These are phyloP conservation scores for Ligustrum vulgare DNA, from an alignment of 257 asterid species.

Conservation along the genomic window DNA sequence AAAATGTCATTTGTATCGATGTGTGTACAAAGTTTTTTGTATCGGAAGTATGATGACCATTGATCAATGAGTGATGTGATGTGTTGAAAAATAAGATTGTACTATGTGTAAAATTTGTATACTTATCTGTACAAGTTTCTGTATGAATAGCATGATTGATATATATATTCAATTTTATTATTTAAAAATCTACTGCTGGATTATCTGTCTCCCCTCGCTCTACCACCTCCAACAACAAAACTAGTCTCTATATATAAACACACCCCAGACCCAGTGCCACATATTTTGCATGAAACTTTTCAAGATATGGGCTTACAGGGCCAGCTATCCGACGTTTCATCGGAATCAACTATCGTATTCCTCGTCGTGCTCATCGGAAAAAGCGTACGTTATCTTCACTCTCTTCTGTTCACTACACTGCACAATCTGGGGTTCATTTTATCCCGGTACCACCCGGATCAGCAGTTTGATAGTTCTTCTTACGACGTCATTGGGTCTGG, in stretches of 20 bases:
- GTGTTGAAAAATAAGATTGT: too few species aligned
- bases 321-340: slow-evolving; percentile 64
- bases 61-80: too few species aligned
- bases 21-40: too few species aligned
- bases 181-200: too few species aligned
- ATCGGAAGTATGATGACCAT: too few species aligned
- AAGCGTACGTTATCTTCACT: slow-evolving; percentile 47
- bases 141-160: too few species aligned
- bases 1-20: too few species aligned
- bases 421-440: slow-evolving; percentile 34
- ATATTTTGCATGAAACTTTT: background rate
- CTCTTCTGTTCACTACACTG: slow-evolving; percentile 35
- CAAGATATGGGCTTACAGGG: slow-evolving; percentile 59
- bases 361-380: slow-evolving; percentile 48
- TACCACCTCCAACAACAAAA: background rate
- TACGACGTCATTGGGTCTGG: slow-evolving; percentile 64
- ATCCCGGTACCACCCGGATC: slow-evolving; percentile 16
- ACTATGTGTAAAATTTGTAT: too few species aligned
- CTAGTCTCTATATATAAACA: background rate
- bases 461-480: slow-evolving; percentile 15
- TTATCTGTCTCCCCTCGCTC: background rate
- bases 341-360: slow-evolving; percentile 60
- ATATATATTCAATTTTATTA: too few species aligned
- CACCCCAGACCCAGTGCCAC: background rate
- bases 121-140: too few species aligned